Base-by-base conservation (phyloP, 1,284 basidiomycete genomes). In the Pisolithus thermaeus region DNA sequence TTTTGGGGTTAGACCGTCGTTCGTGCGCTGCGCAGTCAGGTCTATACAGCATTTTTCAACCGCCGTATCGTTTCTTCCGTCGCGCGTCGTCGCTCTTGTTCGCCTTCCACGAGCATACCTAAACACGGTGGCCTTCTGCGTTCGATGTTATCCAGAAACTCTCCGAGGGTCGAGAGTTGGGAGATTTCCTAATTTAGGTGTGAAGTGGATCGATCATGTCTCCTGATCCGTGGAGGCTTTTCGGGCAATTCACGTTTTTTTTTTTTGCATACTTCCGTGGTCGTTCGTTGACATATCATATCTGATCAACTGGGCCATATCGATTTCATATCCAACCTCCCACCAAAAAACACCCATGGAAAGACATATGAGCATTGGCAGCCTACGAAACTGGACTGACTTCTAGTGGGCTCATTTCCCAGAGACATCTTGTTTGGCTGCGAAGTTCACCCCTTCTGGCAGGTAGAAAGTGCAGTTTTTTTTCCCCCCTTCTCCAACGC, bases 181-280 rank as follows among this genome's bases (percentile, higher is more conserved):
- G 42, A 7, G 42, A 28, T 16, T 43, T 43, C 27, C 42, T 28
- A 27, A 27, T 27, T 28, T 43, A 16, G 27, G 25, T 16, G 41
- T 9, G 41, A 42, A 14, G 32, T 35, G 25, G 25, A 43, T 43
- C 42, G 42, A 43, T 43, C 42, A 43, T 35, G 11, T 28, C 42
- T 43, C 42, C 42, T 43, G 42, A 43, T 43, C 42, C 42, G 42
- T 43, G 42, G 42, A 7, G 12, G 42, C 42, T 43, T 43, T 43
- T 43, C 42, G 42, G 32, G 25, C 25, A 43, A 18, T 8, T 16
- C 39, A 27, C 42, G 25, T 27, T 27, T 27, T 5, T 27, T 27
- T 4, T 23, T 27, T 42, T 42, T 42, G 18, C 18, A 20, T 20
- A 23, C 23, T 42, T 42, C 41, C 41, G 41, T 42, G 14, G 9